phyloP scores from a whole-genome alignment of 2,329 filamentous ascomycete species.

The Paecilomyces niveus region DNA sequence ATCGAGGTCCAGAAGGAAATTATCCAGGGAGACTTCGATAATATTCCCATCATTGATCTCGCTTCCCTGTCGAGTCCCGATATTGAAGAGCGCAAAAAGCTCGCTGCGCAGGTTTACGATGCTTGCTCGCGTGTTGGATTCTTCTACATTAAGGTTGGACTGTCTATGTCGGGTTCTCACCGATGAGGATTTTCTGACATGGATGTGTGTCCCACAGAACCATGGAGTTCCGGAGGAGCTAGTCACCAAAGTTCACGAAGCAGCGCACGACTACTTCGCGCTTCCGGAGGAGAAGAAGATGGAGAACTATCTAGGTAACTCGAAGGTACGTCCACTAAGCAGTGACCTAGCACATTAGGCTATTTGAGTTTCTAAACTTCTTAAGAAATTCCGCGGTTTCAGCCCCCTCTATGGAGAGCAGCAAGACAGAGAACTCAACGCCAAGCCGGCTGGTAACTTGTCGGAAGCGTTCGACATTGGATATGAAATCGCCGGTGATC shows the following conservation, averaged over 20 bases:
- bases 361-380: not conserved
- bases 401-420: slow-evolving; percentile 16
- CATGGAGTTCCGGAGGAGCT: slow-evolving; percentile 37
- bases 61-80: slow-evolving; percentile 28
- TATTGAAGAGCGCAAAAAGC: slow-evolving; percentile 27
- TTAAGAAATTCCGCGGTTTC: slow-evolving; percentile 19
- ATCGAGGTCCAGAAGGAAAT: not conserved
- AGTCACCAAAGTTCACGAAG: slow-evolving; percentile 10
- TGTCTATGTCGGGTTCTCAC: not conserved
- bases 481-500: slow-evolving; percentile 15
- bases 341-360: not conserved
- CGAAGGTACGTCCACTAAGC: slow-evolving; percentile 6
- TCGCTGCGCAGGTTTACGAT: slow-evolving; percentile 36
- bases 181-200: not conserved
- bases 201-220: slow-evolving; percentile 17
- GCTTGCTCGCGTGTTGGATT: slow-evolving; percentile 49
- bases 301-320: slow-evolving; percentile 30
- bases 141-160: slow-evolving; percentile 42
- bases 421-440: slow-evolving; percentile 6
- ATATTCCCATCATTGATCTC: slow-evolving; percentile 52
- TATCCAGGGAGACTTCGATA: slow-evolving; percentile 14
- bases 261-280: slow-evolving; percentile 38
- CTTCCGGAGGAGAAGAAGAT: slow-evolving; percentile 42
- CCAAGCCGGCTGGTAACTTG: slow-evolving; percentile 7
- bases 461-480: slow-evolving; percentile 21